Percentiles rank a stretch among this genome's conserved stretches.
These are phyloP conservation scores for Lepiota venenata DNA, from an alignment of 768 basidiomycete genomes.

Conservation along the genomic window DNA sequence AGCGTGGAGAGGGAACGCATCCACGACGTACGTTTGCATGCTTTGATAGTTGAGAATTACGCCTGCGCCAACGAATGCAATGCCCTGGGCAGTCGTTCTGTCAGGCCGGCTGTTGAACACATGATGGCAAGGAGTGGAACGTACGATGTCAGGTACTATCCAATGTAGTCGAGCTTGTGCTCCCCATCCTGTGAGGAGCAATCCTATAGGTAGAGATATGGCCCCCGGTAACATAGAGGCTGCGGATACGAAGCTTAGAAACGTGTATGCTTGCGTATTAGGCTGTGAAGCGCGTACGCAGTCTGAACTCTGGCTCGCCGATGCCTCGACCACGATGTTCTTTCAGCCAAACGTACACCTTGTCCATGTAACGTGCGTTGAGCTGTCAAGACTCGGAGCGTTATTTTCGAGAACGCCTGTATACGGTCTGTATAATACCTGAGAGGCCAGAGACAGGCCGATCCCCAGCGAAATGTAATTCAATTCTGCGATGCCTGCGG, in stretches of 20 bases:
- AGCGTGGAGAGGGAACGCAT: conserved; percentile 62
- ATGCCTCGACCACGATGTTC: conserved; percentile 39
- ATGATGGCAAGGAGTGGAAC: conserved; percentile 18
- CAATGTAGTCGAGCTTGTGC: conserved; percentile 57
- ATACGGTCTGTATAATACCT: conserved; percentile 16
- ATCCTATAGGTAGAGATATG: conserved; percentile 58
- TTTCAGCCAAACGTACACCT: conserved; percentile 46
- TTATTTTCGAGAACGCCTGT: no score
- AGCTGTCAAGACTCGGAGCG: conserved; percentile 16
- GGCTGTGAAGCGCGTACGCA: conserved; percentile 32
- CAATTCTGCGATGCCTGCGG: conserved; percentile 56
- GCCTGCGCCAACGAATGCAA: conserved; percentile 52
- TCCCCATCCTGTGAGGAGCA: conserved; percentile 71
- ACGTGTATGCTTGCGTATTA: not conserved
- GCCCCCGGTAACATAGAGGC: conserved; percentile 60
- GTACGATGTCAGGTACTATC: conserved; percentile 67
- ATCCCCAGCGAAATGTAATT: conserved; percentile 72
- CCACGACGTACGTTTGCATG: conserved; percentile 67
- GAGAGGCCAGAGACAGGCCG: conserved; percentile 51
- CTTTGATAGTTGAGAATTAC: conserved; percentile 57
- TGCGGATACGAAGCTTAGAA: conserved; percentile 17
- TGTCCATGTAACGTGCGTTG: conserved; percentile 56
- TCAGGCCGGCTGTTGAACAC: not conserved
- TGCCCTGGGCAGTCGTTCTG: conserved; percentile 39
- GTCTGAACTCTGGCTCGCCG: conserved; percentile 46